These are phyloP conservation scores for Hymenoscyphus scutula DNA, from an alignment of 2,329 filamentous ascomycete genomes.

Conservation along the genomic window DNA sequence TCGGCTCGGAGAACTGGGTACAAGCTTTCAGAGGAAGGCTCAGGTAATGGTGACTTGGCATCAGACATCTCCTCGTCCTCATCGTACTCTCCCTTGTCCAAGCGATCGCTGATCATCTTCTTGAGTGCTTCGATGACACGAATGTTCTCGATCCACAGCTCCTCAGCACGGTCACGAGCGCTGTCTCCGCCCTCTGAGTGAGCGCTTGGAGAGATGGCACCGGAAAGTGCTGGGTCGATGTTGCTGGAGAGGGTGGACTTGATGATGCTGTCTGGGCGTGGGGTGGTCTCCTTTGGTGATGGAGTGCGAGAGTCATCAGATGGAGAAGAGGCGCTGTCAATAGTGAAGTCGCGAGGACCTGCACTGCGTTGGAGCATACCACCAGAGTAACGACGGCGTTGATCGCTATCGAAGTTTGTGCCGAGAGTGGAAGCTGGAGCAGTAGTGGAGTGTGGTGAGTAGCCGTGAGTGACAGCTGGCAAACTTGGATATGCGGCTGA, in stretches of 20 bases:
- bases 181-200: conserved; percentile 52
- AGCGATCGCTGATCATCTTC: conserved; percentile 54
- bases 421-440: conserved; percentile 67
- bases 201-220: conserved; percentile 53
- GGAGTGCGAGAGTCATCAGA: conserved; percentile 28
- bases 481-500: conserved; percentile 74
- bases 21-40: conserved; percentile 16
- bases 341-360: conserved; percentile 40
- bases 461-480: conserved; percentile 67
- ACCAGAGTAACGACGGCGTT: conserved; percentile 63
- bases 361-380: conserved; percentile 63
- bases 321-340: conserved; percentile 28
- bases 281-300: conserved; percentile 31
- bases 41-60: conserved; percentile 13
- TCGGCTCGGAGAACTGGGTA: conserved; percentile 18
- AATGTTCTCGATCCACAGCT: conserved; percentile 65
- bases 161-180: conserved; percentile 58
- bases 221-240: conserved; percentile 37
- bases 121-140: conserved; percentile 62
- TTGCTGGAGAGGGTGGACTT: conserved; percentile 37
- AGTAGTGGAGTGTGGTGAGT: conserved; percentile 64
- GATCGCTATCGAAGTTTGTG: conserved; percentile 60
- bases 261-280: conserved; percentile 41
- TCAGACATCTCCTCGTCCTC: conserved; percentile 28
- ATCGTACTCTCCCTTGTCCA: conserved; percentile 56